Evolutionary conservation across 2,329 filamentous ascomycete species (phyloP).

Genomic region (Stemphylium beticola): DNA sequence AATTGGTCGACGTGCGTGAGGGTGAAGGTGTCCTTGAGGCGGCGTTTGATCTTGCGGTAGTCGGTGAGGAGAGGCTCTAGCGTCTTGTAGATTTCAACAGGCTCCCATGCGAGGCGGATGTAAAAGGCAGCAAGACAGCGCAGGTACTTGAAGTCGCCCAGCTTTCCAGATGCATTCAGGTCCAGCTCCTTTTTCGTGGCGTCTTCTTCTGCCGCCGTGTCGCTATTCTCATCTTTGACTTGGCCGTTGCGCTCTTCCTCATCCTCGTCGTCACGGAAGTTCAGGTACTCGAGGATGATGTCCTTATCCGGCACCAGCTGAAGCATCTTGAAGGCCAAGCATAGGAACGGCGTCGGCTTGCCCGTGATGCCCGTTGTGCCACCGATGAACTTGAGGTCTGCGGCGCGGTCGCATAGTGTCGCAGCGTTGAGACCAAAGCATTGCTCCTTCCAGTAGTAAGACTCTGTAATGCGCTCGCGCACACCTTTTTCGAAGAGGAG

Average conservation of each 20-base stretch:
- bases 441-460: constrained; percentile 98
- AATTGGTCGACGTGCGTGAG: constrained; percentile 90
- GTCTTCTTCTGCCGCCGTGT: constrained; percentile 6
- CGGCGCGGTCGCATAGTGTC: constrained; percentile 84
- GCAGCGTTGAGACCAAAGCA: constrained; percentile 91
- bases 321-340: constrained; percentile 91
- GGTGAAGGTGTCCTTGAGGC: constrained; percentile 74
- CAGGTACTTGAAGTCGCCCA: constrained; percentile 72
- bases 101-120: constrained; percentile 82
- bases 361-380: constrained; percentile 86
- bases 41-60: constrained; percentile 78
- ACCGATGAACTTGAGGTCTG: constrained; percentile 82
- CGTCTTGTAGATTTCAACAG: constrained; percentile 78
- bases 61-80: constrained; percentile 87
- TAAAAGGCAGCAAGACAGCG: constrained; percentile 91
- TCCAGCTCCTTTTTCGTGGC: constrained; percentile 24
- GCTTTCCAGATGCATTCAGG: constrained; percentile 37
- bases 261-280: constrained; percentile 54
- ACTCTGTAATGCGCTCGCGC: constrained; percentile 91
- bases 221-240: constrained; percentile 47
- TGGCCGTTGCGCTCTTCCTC: constrained; percentile 19
- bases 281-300: constrained; percentile 79
- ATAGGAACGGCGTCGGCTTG: constrained; percentile 90
- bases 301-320: constrained; percentile 83
- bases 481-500: constrained; percentile 95